These are phyloP conservation scores for Alloteropsis semialata DNA, from an alignment of 176 grass and related monocot genomes.

Conservation along the genomic window DNA sequence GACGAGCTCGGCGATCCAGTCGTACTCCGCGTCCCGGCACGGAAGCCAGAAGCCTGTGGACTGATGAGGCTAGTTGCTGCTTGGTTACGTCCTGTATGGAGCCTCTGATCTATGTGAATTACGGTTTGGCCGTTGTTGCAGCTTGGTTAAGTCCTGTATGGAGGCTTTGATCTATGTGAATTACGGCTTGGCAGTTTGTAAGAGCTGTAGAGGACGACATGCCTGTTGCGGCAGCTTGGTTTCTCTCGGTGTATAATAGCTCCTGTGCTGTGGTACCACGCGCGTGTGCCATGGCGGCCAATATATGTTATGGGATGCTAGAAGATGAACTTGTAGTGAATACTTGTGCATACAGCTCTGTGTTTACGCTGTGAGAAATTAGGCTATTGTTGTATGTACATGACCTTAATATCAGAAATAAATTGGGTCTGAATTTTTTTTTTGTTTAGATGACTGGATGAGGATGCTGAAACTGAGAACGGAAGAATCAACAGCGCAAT, in stretches of 20 bases:
- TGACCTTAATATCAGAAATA: background rate
- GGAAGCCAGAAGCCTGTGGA: constrained; percentile 10
- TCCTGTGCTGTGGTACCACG: background rate
- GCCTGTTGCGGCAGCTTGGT: background rate
- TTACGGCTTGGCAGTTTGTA: too few species aligned
- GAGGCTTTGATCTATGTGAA: too few species aligned
- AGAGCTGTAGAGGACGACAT: background rate
- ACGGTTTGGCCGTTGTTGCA: background rate
- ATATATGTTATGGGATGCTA: background rate
- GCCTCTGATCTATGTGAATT: constrained; percentile 12
- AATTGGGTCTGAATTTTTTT: background rate
- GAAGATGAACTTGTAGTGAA: background rate
- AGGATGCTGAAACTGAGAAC: background rate
- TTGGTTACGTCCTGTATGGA: background rate
- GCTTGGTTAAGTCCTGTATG: too few species aligned
- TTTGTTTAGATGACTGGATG: background rate
- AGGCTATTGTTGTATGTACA: too few species aligned
- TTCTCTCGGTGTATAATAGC: background rate
- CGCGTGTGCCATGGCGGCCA: background rate
- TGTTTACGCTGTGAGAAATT: too few species aligned
- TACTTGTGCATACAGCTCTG: background rate
- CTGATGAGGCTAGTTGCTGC: background rate
- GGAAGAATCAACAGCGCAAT: background rate
- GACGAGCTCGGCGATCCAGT: constrained; percentile 65
- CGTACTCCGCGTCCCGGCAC: constrained; percentile 53